Evolutionary conservation across 306 rosid genomes (phyloP).

Genomic region (Pyrus pyrifolia): DNA sequence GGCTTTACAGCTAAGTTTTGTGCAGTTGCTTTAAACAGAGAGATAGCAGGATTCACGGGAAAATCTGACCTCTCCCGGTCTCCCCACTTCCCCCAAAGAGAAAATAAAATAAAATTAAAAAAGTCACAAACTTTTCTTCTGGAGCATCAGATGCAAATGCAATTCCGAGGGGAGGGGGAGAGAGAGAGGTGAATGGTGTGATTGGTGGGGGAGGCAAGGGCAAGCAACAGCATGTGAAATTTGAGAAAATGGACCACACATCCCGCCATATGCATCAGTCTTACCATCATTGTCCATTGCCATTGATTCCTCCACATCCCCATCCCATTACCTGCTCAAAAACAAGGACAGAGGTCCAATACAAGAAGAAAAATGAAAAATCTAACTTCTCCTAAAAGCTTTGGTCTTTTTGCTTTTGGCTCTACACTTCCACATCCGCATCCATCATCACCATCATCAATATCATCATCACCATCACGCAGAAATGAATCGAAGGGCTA

Average conservation of each 20-base stretch:
- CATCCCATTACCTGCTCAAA: slow-evolving; percentile 9
- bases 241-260: slow-evolving; percentile 18
- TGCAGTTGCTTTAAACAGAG: slow-evolving; percentile 18
- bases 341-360: background rate
- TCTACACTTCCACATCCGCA: background rate
- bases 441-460: background rate
- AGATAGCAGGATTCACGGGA: slow-evolving; percentile 10
- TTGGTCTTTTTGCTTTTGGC: background rate
- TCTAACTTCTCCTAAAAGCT: slow-evolving; percentile 4
- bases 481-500: background rate
- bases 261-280: background rate
- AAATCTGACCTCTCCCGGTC: background rate
- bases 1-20: slow-evolving; percentile 37
- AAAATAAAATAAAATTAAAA: background rate
- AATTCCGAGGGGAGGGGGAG: background rate
- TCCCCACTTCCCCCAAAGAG: background rate
- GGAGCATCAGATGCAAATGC: slow-evolving; percentile 17
- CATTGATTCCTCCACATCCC: slow-evolving; percentile 9
- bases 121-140: slow-evolving; percentile 7
- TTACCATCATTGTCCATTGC: slow-evolving; percentile 17
- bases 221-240: slow-evolving; percentile 20
- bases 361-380: background rate
- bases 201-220: background rate
- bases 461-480: background rate
- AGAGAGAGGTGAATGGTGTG: background rate